These are phyloP conservation scores for Biscogniauxia sp. DNA, from an alignment of 2,329 filamentous ascomycete genomes.

Conservation along the genomic window DNA sequence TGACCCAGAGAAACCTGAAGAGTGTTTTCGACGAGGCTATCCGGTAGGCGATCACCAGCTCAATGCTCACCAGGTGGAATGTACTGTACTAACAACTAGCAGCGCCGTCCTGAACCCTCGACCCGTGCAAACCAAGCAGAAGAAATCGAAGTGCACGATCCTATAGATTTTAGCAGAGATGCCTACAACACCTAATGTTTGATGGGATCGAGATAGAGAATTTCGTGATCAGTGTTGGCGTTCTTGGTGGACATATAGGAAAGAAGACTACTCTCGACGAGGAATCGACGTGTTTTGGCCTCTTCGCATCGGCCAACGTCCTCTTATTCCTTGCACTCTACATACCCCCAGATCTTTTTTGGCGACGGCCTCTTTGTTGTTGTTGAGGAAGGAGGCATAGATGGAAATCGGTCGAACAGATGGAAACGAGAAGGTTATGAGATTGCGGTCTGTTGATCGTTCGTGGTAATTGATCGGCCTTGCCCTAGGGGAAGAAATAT, in stretches of 20 bases:
- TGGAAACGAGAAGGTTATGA: constrained; percentile 12
- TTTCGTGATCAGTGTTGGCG: constrained; percentile 30
- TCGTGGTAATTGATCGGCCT: not conserved
- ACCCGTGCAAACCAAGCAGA: constrained; percentile 55
- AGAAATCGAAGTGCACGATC: constrained; percentile 68
- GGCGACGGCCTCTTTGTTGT: constrained; percentile 13
- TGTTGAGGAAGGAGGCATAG: constrained; percentile 10
- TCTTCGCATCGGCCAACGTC: constrained; percentile 26
- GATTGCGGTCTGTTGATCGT: constrained; percentile 5
- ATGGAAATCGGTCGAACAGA: constrained; percentile 7
- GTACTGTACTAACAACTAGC: constrained; percentile 18
- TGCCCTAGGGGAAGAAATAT: constrained; percentile 11
- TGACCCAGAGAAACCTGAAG: constrained; percentile 96
- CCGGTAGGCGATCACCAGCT: constrained; percentile 60
- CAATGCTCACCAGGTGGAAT: constrained; percentile 21
- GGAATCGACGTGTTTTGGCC: constrained; percentile 27
- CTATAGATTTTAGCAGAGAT: constrained; percentile 46
- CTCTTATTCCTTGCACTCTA: constrained; percentile 26
- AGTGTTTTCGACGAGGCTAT: constrained; percentile 99
- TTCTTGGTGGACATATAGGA: constrained; percentile 34
- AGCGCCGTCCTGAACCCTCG: constrained; percentile 72
- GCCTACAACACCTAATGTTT: constrained; percentile 23
- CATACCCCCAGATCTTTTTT: constrained; percentile 25
- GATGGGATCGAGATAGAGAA: constrained; percentile 23
- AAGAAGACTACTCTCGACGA: constrained; percentile 26